Evolutionary conservation across 495 filamentous ascomycete species (phyloP), one percentile per base, ranked within the genome.

Genomic region (Apodospora peruviana): DNA sequence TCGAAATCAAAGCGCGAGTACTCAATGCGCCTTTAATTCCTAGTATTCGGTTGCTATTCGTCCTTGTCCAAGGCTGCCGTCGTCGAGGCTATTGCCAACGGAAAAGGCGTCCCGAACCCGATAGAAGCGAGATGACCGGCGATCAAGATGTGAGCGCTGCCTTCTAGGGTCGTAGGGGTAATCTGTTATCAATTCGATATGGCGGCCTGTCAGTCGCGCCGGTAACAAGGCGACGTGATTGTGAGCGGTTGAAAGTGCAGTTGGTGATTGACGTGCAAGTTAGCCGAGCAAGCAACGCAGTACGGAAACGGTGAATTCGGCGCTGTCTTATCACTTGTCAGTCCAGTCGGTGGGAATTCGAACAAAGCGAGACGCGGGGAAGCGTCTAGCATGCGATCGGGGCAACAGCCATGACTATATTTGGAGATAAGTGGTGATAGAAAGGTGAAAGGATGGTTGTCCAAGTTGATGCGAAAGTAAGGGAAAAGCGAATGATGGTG

Each of bases 281-380:
- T 8, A 8, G 21, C 18, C 43, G 16, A 18, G 24, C 11, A 14
- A 37, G 47, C 16, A 43, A 27, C 16, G 16, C 20, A n/a, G 14
- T 18, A 16, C 8, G 12, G 14, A 16, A 45, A 27, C 5, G 23
- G 20, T 19, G 35, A 5, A 18, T 29, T 38, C 5, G 29, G n/a
- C n/a, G n/a, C n/a, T n/a, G n/a, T n/a, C n/a, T n/a, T 0, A 20
- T 22, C 27, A 32, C 21, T 39, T 45, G 32, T 48, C 39, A 32
- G 46, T 48, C 11, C 41, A 45, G 35, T 25, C 2, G 34, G 3
- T n/a, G 37, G 16, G n/a, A n/a, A n/a, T n/a, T n/a, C n/a, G 39
- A 48, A 50, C 52, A 55, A 50, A 52, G 54, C 54, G 24, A 53
- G 47, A 53, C 55, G 50, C 50, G 36, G 42, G 35, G 43, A 35